These are phyloP conservation scores for Staphylotrichum longicolle DNA, from an alignment of 495 filamentous ascomycete genomes.

Conservation along the genomic window DNA sequence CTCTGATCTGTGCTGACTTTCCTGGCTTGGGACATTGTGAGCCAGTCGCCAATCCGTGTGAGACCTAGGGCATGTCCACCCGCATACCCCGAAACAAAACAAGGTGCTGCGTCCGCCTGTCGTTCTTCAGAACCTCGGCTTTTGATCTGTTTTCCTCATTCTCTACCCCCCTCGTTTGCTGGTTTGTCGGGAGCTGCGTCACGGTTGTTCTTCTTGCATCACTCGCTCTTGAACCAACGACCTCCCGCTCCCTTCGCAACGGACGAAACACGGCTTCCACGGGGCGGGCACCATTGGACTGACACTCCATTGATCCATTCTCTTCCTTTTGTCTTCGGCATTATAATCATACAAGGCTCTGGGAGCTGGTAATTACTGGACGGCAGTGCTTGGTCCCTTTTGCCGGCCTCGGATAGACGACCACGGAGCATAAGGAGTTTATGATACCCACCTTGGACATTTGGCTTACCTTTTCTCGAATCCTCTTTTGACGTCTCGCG, in stretches of 20 bases:
- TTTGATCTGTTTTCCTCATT: background rate
- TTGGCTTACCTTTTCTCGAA: background rate
- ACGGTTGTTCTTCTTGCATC: background rate
- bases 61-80: background rate
- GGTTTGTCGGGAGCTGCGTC: conserved; percentile 6
- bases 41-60: conserved; percentile 5
- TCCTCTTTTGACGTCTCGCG: background rate
- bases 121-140: background rate
- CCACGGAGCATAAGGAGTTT: conserved; percentile 10
- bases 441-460: conserved; percentile 15
- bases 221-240: background rate
- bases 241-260: background rate
- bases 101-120: conserved; percentile 12
- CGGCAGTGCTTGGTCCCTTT: background rate
- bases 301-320: background rate
- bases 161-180: background rate
- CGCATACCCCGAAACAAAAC: conserved; percentile 24
- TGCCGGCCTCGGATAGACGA: background rate
- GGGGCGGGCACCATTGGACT: background rate
- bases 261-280: conserved; percentile 1
- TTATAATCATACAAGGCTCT: conserved; percentile 6
- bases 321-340: background rate
- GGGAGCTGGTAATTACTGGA: conserved; percentile 7
- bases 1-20: conserved; percentile 11
- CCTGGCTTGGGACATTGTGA: background rate